Base-by-base conservation (phyloP, 345 rosid species). In the Xanthoceras sorbifolium region DNA sequence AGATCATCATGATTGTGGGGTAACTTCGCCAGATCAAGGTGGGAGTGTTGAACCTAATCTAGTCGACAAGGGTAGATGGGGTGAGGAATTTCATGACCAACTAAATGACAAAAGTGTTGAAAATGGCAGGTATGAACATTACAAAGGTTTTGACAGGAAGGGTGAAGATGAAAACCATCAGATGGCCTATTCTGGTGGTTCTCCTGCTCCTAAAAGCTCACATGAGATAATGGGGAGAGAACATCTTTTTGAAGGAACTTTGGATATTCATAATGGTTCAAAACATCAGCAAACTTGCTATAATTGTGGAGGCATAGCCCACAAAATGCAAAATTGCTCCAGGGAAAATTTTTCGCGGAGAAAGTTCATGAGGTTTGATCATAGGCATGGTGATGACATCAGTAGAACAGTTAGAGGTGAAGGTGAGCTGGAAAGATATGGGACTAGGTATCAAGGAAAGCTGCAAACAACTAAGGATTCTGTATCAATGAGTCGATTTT, bases 1-100 rank as follows among this genome's bases (percentile, higher is more conserved):
- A 73, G 82, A 79, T 31, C 67, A 62, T 77, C 79, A 62, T 57
- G 80, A 77, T 71, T 66, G 15, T 48, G 57, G 66, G 73, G 77
- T 83, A 77, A 79, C 78, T 67, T 71, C 68, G 59, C 38, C 32
- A 32, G 78, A 71, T 65, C 84, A 74, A 63, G 82, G 71, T 69
- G 71, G 60, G 65, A 61, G 42, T 71, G 73, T 29, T 74, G 78
- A 71, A 69, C n/a, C 77, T 22, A 48, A 77, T 38, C 40, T 10
- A 42, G n/a, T 72, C 26, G 84, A 79, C 66, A 48, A 67, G 73
- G 91, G 82, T 67, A 83, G 86, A 81, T 83, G 87, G 88, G 84
- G 77, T 63, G 80, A 76, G 46, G 74, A 76, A 71, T 22, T 67
- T 8, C 69, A 68, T 80, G 80, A 76, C 67, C 69, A 63, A 42